Conservation (phyloP, 805 yeast genomes). For the Pichia ethanolica region DNA sequence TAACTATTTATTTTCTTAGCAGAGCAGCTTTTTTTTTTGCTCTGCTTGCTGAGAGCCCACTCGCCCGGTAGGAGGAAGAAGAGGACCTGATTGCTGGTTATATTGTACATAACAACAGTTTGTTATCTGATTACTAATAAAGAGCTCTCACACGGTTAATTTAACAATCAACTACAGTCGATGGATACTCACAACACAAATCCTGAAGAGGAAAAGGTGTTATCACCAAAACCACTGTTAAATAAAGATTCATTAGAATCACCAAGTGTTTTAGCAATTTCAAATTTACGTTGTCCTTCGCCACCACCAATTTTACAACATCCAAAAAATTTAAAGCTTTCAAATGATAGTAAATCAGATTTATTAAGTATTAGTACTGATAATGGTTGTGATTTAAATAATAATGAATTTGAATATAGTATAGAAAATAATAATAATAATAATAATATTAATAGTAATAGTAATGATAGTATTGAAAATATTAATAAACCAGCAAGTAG, state of each 20-base stretch:
- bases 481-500: neutral
- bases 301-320: constrained; percentile 59
- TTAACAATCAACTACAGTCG: too few species aligned
- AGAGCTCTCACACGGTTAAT: too few species aligned
- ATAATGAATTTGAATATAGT: neutral
- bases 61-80: too few species aligned
- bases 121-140: too few species aligned
- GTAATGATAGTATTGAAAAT: neutral
- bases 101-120: too few species aligned
- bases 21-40: too few species aligned
- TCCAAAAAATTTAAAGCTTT: neutral
- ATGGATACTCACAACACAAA: neutral
- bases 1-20: too few species aligned
- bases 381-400: neutral
- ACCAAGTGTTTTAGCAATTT: constrained; percentile 50
- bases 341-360: neutral
- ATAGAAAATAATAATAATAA: neutral
- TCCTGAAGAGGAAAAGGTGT: neutral
- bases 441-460: neutral
- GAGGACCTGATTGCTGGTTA: too few species aligned
- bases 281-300: constrained; percentile 57
- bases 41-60: too few species aligned
- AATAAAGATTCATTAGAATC: constrained; percentile 22
- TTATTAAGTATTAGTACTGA: neutral
- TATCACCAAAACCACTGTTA: neutral